Evolutionary conservation across 305 asterid species (phyloP).

Genomic region (Solanum aculeatissimum): DNA sequence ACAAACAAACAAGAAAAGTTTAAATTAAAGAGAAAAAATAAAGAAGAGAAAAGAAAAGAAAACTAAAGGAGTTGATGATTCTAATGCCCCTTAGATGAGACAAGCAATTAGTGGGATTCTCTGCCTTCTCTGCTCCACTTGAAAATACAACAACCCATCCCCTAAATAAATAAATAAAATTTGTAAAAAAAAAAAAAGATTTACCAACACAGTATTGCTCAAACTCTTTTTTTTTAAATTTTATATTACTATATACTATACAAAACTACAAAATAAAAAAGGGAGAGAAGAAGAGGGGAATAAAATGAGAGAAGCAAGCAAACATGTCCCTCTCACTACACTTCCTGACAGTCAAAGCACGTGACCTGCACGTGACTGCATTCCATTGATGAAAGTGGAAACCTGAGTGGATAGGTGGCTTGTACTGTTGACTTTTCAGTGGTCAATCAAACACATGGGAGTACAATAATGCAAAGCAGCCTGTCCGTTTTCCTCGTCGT

Average conservation of each 20-base stretch:
- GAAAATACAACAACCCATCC: not conserved
- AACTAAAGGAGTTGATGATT: constrained; percentile 7
- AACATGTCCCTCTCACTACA: not conserved
- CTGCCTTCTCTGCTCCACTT: constrained; percentile 9
- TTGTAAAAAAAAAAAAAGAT: not conserved
- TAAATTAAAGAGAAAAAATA: constrained; percentile 8
- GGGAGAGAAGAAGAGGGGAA: not conserved
- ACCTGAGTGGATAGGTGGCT: not conserved
- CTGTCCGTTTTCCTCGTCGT: not conserved
- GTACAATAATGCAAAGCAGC: not conserved
- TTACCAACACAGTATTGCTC: constrained; percentile 10
- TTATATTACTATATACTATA: not conserved
- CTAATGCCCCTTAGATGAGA: constrained; percentile 16
- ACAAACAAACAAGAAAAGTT: constrained; percentile 24
- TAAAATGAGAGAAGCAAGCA: not conserved
- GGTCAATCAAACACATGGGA: not conserved
- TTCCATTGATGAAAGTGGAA: not conserved
- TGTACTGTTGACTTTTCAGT: not conserved
- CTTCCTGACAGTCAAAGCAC: not conserved
- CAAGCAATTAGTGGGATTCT: constrained; percentile 24
- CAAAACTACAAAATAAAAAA: not conserved
- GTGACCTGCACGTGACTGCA: constrained; percentile 1
- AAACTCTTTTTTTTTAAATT: not conserved
- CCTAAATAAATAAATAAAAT: not conserved
- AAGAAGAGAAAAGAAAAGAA: constrained; percentile 1